A percentile compares a stretch with the other conserved stretches of the same genome.
Evolutionary conservation across 2,329 filamentous ascomycete genomes (phyloP).

Genomic region (Stagonosporopsis chrysanthemi): DNA sequence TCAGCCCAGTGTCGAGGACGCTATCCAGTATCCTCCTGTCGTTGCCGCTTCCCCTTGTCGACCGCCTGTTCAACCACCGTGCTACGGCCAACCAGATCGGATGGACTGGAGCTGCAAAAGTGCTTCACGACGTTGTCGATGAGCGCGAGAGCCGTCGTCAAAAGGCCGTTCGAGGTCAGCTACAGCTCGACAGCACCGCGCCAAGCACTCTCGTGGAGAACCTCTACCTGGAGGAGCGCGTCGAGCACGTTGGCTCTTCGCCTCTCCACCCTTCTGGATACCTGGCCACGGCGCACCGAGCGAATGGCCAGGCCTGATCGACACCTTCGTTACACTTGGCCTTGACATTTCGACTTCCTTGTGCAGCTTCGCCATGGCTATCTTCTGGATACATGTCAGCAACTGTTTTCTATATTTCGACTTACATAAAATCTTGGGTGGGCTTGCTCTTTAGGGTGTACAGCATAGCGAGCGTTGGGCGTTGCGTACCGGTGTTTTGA

Average conservation of each 20-base stretch:
- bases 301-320: constrained; percentile 13
- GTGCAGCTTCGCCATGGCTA: neutral
- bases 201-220: constrained; percentile 37
- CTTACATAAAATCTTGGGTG: constrained; percentile 27
- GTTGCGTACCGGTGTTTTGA: constrained; percentile 38
- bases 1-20: constrained; percentile 53
- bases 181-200: constrained; percentile 32
- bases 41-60: constrained; percentile 71
- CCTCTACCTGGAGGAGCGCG: constrained; percentile 38
- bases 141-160: constrained; percentile 54
- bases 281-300: constrained; percentile 34
- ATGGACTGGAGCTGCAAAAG: constrained; percentile 47
- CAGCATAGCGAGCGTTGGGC: constrained; percentile 50
- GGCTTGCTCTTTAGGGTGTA: constrained; percentile 34
- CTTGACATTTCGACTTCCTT: constrained; percentile 4
- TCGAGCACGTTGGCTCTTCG: constrained; percentile 50
- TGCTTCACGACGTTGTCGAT: constrained; percentile 53
- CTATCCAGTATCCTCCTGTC: constrained; percentile 74
- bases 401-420: constrained; percentile 16
- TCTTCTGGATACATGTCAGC: constrained; percentile 16
- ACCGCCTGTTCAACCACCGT: constrained; percentile 69
- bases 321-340: constrained; percentile 8
- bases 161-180: constrained; percentile 38
- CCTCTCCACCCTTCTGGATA: constrained; percentile 49
- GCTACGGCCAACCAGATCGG: constrained; percentile 59